A percentile compares a stretch with the other conserved stretches of the same genome.
phyloP scores from a whole-genome alignment of 1,284 basidiomycete genomes.

The Apiotrichum montevideense region DNA sequence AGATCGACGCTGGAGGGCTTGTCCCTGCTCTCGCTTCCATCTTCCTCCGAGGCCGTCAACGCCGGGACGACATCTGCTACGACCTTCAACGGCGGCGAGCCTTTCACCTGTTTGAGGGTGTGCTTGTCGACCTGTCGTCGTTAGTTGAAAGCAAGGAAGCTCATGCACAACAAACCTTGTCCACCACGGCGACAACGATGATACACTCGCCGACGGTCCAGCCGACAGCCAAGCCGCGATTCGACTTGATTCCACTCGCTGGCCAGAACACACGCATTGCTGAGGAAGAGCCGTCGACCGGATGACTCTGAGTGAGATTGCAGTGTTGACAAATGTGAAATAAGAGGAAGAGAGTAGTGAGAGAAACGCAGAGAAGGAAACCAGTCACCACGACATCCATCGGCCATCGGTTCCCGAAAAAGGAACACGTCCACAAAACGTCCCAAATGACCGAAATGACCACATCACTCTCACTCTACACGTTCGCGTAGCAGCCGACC shows the following conservation, averaged over 20 bases:
- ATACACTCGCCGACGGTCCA: conserved; percentile 22
- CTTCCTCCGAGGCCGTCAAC: neutral
- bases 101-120: neutral
- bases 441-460: no score
- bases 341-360: no score
- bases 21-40: neutral
- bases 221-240: conserved; percentile 24
- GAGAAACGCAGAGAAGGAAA: no score
- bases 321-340: no score
- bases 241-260: conserved; percentile 4
- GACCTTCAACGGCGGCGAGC: neutral
- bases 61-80: neutral
- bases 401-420: no score
- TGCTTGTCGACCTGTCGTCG: neutral
- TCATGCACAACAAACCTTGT: neutral
- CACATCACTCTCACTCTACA: no score
- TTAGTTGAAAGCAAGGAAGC: no score
- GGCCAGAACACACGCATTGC: conserved; percentile 36
- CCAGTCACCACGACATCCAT: no score
- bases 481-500: no score
- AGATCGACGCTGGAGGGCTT: neutral
- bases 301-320: neutral
- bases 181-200: conserved; percentile 24
- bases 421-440: no score
- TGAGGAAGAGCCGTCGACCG: neutral